Evolutionary conservation across 75 land plant species (phyloP).

Genomic region (Azolla pinnata): DNA sequence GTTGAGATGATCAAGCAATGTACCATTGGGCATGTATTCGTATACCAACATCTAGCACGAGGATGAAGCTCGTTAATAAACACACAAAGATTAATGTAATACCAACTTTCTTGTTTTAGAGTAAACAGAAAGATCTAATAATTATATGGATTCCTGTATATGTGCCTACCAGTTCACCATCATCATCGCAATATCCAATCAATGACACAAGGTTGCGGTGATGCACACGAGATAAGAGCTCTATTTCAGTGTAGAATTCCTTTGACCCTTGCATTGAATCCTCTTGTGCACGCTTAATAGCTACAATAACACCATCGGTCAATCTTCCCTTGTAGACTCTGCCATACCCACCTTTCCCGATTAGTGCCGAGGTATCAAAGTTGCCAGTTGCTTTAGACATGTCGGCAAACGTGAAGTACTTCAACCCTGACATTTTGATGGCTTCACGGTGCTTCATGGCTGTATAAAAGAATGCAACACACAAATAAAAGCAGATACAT

Average conservation of each 20-base stretch:
- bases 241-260: conserved; percentile 54
- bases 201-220: conserved; percentile 58
- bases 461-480: too few species aligned
- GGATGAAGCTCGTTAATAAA: too few species aligned
- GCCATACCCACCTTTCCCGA: conserved; percentile 64
- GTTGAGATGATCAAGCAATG: conserved; percentile 16
- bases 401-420: conserved; percentile 41
- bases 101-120: too few species aligned
- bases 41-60: conserved; percentile 37
- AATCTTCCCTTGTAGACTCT: conserved; percentile 38
- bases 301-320: conserved; percentile 33
- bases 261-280: conserved; percentile 45
- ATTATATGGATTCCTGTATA: too few species aligned
- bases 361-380: conserved; percentile 18
- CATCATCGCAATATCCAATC: conserved; percentile 61
- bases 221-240: conserved; percentile 46
- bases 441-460: background rate
- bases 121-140: too few species aligned
- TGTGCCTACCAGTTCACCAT: too few species aligned
- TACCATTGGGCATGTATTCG: conserved; percentile 29
- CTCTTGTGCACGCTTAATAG: conserved; percentile 48
- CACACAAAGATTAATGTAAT: too few species aligned
- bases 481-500: too few species aligned
- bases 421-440: conserved; percentile 11
- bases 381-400: conserved; percentile 40